A percentile compares a stretch with the other conserved stretches of the same genome.
Evolutionary conservation across 2,329 filamentous ascomycete species (phyloP).

Genomic region (Venturia aucupariae): DNA sequence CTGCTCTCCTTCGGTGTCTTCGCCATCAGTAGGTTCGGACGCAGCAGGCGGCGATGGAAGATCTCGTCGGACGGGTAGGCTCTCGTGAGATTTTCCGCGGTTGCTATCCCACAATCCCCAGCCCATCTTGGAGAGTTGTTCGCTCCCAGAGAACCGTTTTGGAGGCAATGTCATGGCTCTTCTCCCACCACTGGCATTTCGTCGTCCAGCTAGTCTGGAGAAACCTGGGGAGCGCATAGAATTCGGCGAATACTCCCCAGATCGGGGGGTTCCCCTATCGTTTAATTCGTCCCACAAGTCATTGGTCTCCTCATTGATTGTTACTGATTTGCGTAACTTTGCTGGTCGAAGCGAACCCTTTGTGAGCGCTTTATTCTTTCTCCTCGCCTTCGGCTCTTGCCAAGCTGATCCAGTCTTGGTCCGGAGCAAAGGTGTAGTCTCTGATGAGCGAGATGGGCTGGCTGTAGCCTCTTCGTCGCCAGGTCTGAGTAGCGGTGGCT

Average conservation of each 20-base stretch:
- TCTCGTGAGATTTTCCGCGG: background rate
- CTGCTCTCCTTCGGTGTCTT: conserved; percentile 10
- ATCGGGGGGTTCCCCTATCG: conserved; percentile 48
- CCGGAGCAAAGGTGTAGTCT: conserved; percentile 29
- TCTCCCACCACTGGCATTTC: background rate
- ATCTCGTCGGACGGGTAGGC: background rate
- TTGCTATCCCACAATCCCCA: background rate
- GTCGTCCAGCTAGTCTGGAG: conserved; percentile 1
- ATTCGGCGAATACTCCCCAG: background rate
- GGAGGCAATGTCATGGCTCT: conserved; percentile 3
- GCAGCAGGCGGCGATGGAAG: background rate
- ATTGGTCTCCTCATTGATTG: conserved; percentile 54
- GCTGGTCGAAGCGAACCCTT: conserved; percentile 8
- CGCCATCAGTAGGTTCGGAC: conserved; percentile 8
- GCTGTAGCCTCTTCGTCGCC: conserved; percentile 18
- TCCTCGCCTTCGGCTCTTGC: background rate
- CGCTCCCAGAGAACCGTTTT: background rate
- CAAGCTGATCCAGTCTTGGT: conserved; percentile 24
- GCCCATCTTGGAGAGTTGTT: background rate
- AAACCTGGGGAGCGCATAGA: conserved; percentile 1
- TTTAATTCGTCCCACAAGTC: conserved; percentile 87
- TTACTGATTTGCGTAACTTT: conserved; percentile 31
- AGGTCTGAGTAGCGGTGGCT: conserved; percentile 15
- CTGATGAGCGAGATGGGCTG: conserved; percentile 13
- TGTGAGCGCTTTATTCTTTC: background rate